Evolutionary conservation across 768 basidiomycete species (phyloP).

Genomic region (Amanita thiersii): DNA sequence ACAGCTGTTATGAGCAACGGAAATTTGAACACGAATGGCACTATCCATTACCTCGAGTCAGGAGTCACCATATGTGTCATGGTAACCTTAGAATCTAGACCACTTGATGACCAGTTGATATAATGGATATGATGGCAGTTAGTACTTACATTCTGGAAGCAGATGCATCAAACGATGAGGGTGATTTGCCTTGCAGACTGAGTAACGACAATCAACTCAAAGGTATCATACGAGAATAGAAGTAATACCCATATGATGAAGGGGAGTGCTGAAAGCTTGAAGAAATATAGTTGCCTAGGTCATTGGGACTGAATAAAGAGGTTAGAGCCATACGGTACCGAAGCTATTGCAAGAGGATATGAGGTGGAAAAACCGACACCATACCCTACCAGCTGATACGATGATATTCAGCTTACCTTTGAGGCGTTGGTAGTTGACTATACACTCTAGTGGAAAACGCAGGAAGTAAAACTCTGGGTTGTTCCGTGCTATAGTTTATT

Average conservation of each 20-base stretch:
- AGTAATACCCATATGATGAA: slow-evolving; percentile 6
- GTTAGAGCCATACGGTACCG: neutral
- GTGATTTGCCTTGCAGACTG: no score
- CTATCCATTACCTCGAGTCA: slow-evolving; percentile 3
- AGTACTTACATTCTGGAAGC: slow-evolving; percentile 1
- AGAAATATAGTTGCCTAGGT: slow-evolving; percentile 2
- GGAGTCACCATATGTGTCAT: slow-evolving; percentile 5
- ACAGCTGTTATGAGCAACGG: neutral
- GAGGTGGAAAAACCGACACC: neutral
- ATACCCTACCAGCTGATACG: neutral
- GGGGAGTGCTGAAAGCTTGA: slow-evolving; percentile 8
- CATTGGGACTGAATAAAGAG: slow-evolving; percentile 7
- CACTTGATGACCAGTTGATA: no score
- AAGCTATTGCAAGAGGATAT: slow-evolving; percentile 7
- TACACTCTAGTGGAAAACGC: slow-evolving; percentile 18
- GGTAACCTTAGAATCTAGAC: neutral
- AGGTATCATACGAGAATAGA: neutral
- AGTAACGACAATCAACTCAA: no score
- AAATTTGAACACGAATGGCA: neutral
- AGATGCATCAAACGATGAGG: slow-evolving; percentile 1
- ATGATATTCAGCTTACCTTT: slow-evolving; percentile 17
- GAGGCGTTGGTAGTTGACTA: slow-evolving; percentile 29
- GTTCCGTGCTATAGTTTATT: slow-evolving; percentile 11
- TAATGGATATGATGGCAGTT: no score
- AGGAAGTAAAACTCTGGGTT: slow-evolving; percentile 12